These are phyloP conservation scores for Aspergillus olivimuriae DNA, from an alignment of 495 filamentous ascomycete species.

Conservation along the genomic window DNA sequence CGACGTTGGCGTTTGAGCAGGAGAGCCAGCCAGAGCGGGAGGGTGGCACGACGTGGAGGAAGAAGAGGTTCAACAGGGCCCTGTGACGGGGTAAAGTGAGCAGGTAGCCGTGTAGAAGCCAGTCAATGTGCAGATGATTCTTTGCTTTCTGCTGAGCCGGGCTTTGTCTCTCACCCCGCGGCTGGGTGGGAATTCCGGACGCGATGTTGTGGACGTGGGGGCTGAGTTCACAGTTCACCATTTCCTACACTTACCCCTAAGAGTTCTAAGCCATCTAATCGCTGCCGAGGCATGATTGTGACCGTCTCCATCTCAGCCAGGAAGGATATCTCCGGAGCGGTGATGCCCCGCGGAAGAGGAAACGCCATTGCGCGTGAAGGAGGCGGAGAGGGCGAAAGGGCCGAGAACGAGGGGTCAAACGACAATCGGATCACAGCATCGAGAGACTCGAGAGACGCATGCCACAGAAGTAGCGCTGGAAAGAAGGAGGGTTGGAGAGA, in stretches of 20 bases:
- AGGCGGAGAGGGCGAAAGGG: background rate
- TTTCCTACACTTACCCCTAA: conserved; percentile 68
- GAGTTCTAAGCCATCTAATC: conserved; percentile 75
- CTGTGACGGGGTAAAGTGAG: conserved; percentile 37
- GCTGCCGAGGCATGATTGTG: conserved; percentile 85
- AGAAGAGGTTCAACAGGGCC: conserved; percentile 68
- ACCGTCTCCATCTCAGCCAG: conserved; percentile 96
- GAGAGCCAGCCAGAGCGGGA: conserved; percentile 96
- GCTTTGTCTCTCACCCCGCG: too few relatives aligned
- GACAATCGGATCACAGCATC: background rate
- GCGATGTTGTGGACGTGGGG: too few relatives aligned
- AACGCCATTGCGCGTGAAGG: conserved; percentile 60
- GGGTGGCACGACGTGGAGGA: conserved; percentile 70
- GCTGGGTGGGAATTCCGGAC: too few relatives aligned
- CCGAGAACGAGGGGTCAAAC: background rate
- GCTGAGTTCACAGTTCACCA: too few relatives aligned
- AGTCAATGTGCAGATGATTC: too few relatives aligned
- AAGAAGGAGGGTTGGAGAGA: background rate
- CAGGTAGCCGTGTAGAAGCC: too few relatives aligned
- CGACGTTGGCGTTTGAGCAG: conserved; percentile 91
- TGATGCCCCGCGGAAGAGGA: conserved; percentile 73
- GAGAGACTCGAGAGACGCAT: background rate
- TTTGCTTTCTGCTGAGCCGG: too few relatives aligned
- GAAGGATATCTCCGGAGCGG: conserved; percentile 86
- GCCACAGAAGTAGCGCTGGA: too few relatives aligned